Base-by-base conservation (phyloP, 768 basidiomycete genomes). In the Rhizopogon salebrosus region DNA sequence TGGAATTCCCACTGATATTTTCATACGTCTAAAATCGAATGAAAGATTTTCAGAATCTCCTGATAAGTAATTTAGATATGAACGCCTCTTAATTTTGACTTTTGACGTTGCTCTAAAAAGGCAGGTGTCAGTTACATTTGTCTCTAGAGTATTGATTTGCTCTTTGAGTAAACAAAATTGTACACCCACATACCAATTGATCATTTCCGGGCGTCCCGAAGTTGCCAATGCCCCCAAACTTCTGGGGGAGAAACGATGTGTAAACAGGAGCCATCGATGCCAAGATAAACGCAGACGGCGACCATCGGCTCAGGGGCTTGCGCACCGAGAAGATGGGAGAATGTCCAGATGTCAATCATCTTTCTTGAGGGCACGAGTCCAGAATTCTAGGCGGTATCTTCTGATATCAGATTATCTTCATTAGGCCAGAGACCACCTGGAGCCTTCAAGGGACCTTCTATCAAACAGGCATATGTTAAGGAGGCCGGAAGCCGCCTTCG, bases 101-200 rank as follows among this genome's bases (percentile, higher is more conserved):
- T 57, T 63, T 54, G 49, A 53, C 49, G 37, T 41, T 49, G 22
- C 56, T 27, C 42, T 34, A 46, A 34, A 23, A 51, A 48, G 48
- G 45, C 24, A 51, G 23, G 52, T 23, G 27, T 27, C 18, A 10
- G 35, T 10, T 16, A 16, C 20, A 49, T 26, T 23, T 16, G 13
- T 24, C 41, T 48, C 20, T 49, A n/a, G 10, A 49, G 27, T 14
- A 16, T 18, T 49, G 48, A 22, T 39, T 41, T 43, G 18, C 27
- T 29, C 29, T 4, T 26, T 29, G 5, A 34, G 8, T 16, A 13
- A 34, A 34, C 9, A 34, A n/a, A 20, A 34, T 8, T 3, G 14
- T 8, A 2, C 31, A 22, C 31, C 31, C 29, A 46, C 29, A 31
- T 13, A 16, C 29, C 4, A 16, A 31, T 31, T 13, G 4, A 34